phyloP scores from a whole-genome alignment of 176 grass and related monocot species.

The Saccharum spontaneum region DNA sequence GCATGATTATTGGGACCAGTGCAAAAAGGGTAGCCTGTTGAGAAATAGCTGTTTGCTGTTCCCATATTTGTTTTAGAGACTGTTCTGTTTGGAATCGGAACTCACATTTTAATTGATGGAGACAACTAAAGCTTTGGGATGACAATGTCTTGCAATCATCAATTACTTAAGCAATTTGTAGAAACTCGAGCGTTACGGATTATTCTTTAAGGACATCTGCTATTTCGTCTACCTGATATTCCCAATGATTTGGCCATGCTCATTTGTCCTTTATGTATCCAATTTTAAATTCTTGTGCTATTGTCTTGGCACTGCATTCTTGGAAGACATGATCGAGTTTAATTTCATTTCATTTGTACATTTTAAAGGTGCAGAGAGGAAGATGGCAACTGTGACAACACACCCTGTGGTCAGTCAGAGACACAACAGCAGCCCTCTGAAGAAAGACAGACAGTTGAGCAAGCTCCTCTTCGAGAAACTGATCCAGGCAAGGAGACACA shows the following conservation, averaged over 20 bases:
- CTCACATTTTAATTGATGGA: neutral
- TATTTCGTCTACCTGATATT: neutral
- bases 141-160: neutral
- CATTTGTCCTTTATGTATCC: neutral
- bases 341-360: conserved; percentile 5
- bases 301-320: neutral
- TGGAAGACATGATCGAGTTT: neutral
- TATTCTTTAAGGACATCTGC: neutral
- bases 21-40: neutral
- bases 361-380: conserved; percentile 37
- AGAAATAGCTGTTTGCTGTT: neutral
- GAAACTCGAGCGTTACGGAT: too few relatives aligned
- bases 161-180: neutral
- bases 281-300: conserved; percentile 2
- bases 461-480: conserved; percentile 44
- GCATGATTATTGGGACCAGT: neutral
- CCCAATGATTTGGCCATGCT: neutral
- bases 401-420: conserved; percentile 15
- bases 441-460: conserved; percentile 36
- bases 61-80: neutral
- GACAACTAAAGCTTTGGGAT: neutral
- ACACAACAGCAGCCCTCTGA: conserved; percentile 6
- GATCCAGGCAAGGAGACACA: conserved; percentile 22
- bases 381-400: conserved; percentile 9
- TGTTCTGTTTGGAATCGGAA: neutral